Percentiles rank a stretch among this genome's conserved stretches.
Evolutionary conservation across 1,284 basidiomycete species (phyloP).

Genomic region (Golubevia pallescens): DNA sequence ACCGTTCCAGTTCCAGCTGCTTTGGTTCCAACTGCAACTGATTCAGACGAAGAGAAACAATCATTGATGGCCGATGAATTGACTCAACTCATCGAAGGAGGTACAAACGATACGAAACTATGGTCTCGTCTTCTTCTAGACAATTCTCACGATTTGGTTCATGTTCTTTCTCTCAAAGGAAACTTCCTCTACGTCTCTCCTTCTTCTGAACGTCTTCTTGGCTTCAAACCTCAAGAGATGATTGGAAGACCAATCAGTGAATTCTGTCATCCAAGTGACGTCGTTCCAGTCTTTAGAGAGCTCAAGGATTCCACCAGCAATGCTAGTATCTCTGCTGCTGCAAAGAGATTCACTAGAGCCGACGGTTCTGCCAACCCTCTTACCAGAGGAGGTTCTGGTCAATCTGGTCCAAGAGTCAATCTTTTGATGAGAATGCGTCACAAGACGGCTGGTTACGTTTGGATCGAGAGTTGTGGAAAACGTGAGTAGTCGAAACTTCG

Average conservation of each 20-base stretch:
- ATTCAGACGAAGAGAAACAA: constrained; percentile 19
- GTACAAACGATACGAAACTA: constrained; percentile 32
- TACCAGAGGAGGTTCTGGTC: constrained; percentile 56
- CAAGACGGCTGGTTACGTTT: constrained; percentile 40
- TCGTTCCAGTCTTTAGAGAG: constrained; percentile 88
- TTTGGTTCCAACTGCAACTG: background rate
- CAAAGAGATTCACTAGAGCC: constrained; percentile 33
- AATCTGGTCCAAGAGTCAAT: constrained; percentile 51
- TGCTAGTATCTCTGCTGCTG: constrained; percentile 52
- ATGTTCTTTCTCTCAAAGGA: constrained; percentile 92
- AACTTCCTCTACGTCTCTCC: constrained; percentile 86
- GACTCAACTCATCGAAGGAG: constrained; percentile 28
- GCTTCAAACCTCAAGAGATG: constrained; percentile 73
- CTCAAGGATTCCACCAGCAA: constrained; percentile 77
- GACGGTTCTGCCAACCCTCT: constrained; percentile 42
- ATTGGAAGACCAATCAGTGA: constrained; percentile 78
- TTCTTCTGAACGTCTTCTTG: constrained; percentile 48
- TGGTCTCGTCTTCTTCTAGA: constrained; percentile 50
- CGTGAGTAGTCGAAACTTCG: background rate
- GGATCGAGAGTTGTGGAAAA: constrained; percentile 55
- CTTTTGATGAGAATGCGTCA: constrained; percentile 51
- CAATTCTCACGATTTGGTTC: constrained; percentile 74
- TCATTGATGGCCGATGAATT: constrained; percentile 33
- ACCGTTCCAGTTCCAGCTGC: constrained; percentile 8
- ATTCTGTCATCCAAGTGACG: constrained; percentile 84